phyloP scores from a whole-genome alignment of 192 early-diverging fungal species.

The Allomyces javanicus region DNA sequence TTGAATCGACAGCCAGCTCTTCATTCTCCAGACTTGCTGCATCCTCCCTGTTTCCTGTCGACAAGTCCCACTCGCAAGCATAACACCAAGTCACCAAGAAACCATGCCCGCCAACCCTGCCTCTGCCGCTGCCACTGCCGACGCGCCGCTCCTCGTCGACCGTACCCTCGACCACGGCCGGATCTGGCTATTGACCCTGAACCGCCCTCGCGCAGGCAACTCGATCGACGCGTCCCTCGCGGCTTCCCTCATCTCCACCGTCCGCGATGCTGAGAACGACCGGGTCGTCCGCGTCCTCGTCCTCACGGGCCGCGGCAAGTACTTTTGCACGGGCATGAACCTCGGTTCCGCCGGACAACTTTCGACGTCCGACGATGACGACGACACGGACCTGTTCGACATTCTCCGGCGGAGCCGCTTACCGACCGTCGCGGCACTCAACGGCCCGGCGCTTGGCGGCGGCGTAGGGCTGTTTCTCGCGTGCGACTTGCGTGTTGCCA shows the following conservation, averaged over 20 bases:
- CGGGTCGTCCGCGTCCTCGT: constrained; percentile 26
- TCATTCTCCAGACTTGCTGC: too few relatives aligned
- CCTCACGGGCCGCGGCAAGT: constrained; percentile 37
- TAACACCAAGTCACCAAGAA: too few relatives aligned
- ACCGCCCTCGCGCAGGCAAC: constrained; percentile 30
- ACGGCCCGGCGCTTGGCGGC: constrained; percentile 44
- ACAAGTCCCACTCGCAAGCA: too few relatives aligned
- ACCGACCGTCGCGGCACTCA: constrained; percentile 29
- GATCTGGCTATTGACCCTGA: constrained; percentile 15
- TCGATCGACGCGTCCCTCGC: constrained; percentile 26
- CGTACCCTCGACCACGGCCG: too few relatives aligned
- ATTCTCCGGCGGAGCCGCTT: constrained; percentile 22
- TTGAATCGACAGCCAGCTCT: too few relatives aligned
- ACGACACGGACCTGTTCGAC: constrained; percentile 14
- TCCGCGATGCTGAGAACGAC: constrained; percentile 23
- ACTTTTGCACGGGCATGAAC: constrained; percentile 46
- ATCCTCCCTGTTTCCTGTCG: too few relatives aligned
- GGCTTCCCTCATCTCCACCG: constrained; percentile 12
- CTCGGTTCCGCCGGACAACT: constrained; percentile 6
- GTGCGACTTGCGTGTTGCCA: constrained; percentile 32
- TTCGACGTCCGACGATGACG: neutral
- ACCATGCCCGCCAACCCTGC: too few relatives aligned
- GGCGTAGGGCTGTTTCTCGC: constrained; percentile 33
- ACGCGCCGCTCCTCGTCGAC: too few relatives aligned
- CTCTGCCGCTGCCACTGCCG: too few relatives aligned